These are phyloP conservation scores for Royoungia palumana DNA, from an alignment of 768 basidiomycete species.

Conservation along the genomic window DNA sequence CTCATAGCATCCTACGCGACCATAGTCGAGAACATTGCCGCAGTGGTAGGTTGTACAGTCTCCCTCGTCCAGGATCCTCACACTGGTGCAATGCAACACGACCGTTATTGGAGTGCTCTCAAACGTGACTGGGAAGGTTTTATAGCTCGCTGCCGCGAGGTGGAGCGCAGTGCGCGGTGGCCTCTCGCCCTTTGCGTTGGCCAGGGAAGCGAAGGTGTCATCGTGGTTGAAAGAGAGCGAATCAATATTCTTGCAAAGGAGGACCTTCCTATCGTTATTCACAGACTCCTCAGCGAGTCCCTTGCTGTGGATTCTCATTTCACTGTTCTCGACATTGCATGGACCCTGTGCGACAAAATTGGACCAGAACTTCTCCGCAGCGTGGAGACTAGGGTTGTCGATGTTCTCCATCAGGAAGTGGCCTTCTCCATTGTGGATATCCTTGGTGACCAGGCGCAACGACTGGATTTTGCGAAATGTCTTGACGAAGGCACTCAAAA, in stretches of 20 bases:
- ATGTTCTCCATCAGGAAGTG: conserved; percentile 72
- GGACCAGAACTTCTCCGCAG: conserved; percentile 53
- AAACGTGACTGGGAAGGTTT: conserved; percentile 97
- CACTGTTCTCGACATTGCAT: conserved; percentile 56
- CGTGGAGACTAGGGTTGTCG: conserved; percentile 57
- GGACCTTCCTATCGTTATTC: conserved; percentile 63
- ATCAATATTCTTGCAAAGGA: conserved; percentile 60
- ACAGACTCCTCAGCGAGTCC: conserved; percentile 45
- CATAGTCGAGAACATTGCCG: conserved; percentile 71
- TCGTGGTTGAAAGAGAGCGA: conserved; percentile 78
- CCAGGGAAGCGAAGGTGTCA: conserved; percentile 40
- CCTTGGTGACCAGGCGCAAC: conserved; percentile 59
- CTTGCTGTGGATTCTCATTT: conserved; percentile 49
- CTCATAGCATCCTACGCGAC: conserved; percentile 62
- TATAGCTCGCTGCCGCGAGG: conserved; percentile 81
- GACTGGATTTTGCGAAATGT: conserved; percentile 48
- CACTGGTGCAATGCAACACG: conserved; percentile 75
- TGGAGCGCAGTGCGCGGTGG: conserved; percentile 85
- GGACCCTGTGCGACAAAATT: conserved; percentile 60
- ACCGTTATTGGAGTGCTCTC: conserved; percentile 78
- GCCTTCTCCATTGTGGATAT: conserved; percentile 78
- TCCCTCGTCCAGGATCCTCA: conserved; percentile 66
- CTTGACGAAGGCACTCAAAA: conserved; percentile 58
- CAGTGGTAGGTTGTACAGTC: conserved; percentile 85
- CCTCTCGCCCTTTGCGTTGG: conserved; percentile 63